Evolutionary conservation across 2,329 filamentous ascomycete species (phyloP).

Genomic region (Fonsecaea monophora): DNA sequence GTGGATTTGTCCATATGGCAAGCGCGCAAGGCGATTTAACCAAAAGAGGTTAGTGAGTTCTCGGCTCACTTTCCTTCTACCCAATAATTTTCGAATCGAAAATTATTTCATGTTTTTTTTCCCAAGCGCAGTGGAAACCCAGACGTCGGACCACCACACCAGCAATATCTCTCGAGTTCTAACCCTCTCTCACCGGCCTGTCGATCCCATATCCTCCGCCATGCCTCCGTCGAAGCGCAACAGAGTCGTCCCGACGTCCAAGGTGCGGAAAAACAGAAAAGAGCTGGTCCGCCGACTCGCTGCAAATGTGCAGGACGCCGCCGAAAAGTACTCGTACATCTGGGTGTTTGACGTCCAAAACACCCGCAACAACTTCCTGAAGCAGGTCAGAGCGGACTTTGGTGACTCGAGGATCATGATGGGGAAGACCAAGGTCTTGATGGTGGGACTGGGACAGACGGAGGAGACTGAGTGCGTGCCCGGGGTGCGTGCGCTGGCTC

Average conservation of each 20-base stretch:
- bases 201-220: background rate
- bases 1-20: background rate
- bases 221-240: constrained; percentile 98
- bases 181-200: background rate
- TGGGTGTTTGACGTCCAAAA: constrained; percentile 95
- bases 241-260: constrained; percentile 86
- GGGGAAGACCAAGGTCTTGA: constrained; percentile 99
- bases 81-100: background rate
- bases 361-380: constrained; percentile 85
- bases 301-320: constrained; percentile 81
- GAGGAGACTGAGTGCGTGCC: constrained; percentile 80
- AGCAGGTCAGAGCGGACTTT: constrained; percentile 47
- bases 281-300: constrained; percentile 86
- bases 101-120: background rate
- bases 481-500: constrained; percentile 73
- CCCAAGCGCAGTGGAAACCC: background rate
- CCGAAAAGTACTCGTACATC: constrained; percentile 86
- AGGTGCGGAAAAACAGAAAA: constrained; percentile 88
- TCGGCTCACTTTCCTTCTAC: background rate
- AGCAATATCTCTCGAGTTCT: background rate
- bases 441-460: constrained; percentile 83
- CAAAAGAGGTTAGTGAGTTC: background rate
- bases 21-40: background rate
- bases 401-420: constrained; percentile 76
- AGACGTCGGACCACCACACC: background rate